phyloP scores from a whole-genome alignment of 495 filamentous ascomycete genomes.

The Trichoderma virens region DNA sequence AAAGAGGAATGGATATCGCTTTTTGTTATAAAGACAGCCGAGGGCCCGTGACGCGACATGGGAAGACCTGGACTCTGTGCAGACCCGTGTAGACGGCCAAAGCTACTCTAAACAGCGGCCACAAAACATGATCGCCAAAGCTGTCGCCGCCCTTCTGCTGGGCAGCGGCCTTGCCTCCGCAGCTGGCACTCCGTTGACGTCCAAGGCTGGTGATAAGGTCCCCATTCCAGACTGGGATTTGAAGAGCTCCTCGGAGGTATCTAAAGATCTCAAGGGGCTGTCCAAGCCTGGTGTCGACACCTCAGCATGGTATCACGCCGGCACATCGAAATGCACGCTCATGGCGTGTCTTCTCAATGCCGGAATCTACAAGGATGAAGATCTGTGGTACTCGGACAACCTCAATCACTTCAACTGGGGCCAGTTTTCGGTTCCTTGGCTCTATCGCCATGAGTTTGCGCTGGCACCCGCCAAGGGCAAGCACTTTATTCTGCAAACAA shows the following conservation, averaged over 20 bases:
- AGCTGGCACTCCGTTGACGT: conserved; percentile 6
- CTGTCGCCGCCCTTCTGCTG: background rate
- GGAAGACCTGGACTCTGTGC: background rate
- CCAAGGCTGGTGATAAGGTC: conserved; percentile 31
- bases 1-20: background rate
- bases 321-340: conserved; percentile 41
- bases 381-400: conserved; percentile 52
- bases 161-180: background rate
- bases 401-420: conserved; percentile 35
- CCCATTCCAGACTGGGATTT: conserved; percentile 50
- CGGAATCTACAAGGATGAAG: conserved; percentile 45
- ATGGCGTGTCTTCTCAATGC: conserved; percentile 51
- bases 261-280: conserved; percentile 30
- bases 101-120: background rate
- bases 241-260: conserved; percentile 36
- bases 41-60: background rate
- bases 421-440: conserved; percentile 49
- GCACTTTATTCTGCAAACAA: conserved; percentile 46
- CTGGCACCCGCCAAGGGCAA: conserved; percentile 30
- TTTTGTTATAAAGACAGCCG: background rate
- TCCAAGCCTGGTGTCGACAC: conserved; percentile 42
- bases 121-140: background rate
- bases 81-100: background rate
- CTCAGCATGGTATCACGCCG: conserved; percentile 46
- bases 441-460: conserved; percentile 52